Evolutionary conservation across 768 basidiomycete species (phyloP), one percentile per base, ranked within the genome.

Genomic region (Naematelia encephala): DNA sequence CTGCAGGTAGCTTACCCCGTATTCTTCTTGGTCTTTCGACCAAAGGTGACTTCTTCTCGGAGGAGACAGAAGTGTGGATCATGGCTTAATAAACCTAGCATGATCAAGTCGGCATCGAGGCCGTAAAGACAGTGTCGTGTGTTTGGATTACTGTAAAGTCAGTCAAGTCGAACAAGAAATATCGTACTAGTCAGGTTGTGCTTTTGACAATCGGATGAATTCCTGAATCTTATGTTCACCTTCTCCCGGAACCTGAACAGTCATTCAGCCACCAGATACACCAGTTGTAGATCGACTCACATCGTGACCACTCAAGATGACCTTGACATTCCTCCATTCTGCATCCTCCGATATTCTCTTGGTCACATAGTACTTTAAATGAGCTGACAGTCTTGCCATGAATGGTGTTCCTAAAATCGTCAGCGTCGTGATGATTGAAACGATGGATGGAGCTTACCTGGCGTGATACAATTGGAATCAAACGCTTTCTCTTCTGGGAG

Each of bases 191-290:
- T 90, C 87, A 5, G 89, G 90, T 77, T 98, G 96, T 27, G 96
- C 93, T 67, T 93, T 88, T 53, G 88, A 87, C 61, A 91, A 79
- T 39, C 96, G 87, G 75, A 99, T 98, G 78, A 93, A 99, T 76
- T 97, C 96, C 89, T 98, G 97, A 67, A 99, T 93, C 82, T 99
- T 99, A 84, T 99, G 96, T 75, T 99, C 96, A 60, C 96, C 96
- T 78, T 99, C 96, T 66, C 96, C 96, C 0, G 96, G 96, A 2
- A 97, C 74, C 75, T 77, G 51, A 8, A 22, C 5, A 14, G 23
- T 62, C 44, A 64, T 53, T 28, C 56, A 10, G 22, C 1, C 14
- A 4, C 3, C 21, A 12, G 1, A 14, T 2, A 12, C 14, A 48
- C 10, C 1, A 14, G 10, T 19, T 21, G 1, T 5, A 16, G 22